A percentile compares a stretch with the other conserved stretches of the same genome.
These are phyloP conservation scores for Leishmania aethiopica DNA, from an alignment of 208 protist genomes.

Conservation along the genomic window DNA sequence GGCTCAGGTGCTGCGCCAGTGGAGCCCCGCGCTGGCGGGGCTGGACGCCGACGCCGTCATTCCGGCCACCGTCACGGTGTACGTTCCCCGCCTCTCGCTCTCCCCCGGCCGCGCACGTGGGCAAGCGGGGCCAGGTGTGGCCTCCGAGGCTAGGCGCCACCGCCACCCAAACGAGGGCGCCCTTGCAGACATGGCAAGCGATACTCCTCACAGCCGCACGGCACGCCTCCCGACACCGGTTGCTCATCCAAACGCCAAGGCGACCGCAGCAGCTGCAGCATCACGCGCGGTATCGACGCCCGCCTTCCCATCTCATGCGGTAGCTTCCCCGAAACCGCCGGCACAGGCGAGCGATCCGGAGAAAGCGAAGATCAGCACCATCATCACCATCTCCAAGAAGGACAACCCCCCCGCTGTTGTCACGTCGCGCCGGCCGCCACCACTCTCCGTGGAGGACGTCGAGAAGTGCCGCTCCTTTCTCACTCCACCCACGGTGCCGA, in stretches of 20 bases:
- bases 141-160: neutral
- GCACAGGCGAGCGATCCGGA: neutral
- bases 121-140: neutral
- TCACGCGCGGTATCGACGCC: neutral
- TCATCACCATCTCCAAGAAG: neutral
- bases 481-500: neutral
- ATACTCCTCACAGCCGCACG: neutral
- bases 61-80: constrained; percentile 11
- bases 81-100: constrained; percentile 2
- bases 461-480: neutral
- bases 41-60: constrained; percentile 32
- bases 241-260: neutral
- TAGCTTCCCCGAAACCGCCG: neutral
- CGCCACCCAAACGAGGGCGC: neutral
- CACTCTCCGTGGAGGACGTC: constrained; percentile 7
- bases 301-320: neutral
- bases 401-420: neutral
- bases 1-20: constrained; percentile 23
- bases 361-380: constrained; percentile 1
- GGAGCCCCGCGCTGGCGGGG: constrained; percentile 43
- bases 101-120: neutral
- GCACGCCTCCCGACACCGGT: neutral
- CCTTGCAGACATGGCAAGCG: neutral
- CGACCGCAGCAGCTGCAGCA: neutral
- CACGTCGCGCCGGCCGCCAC: neutral